These are phyloP conservation scores for Pseudotsuga menziesii DNA, from an alignment of 75 land plant genomes.

Conservation along the genomic window DNA sequence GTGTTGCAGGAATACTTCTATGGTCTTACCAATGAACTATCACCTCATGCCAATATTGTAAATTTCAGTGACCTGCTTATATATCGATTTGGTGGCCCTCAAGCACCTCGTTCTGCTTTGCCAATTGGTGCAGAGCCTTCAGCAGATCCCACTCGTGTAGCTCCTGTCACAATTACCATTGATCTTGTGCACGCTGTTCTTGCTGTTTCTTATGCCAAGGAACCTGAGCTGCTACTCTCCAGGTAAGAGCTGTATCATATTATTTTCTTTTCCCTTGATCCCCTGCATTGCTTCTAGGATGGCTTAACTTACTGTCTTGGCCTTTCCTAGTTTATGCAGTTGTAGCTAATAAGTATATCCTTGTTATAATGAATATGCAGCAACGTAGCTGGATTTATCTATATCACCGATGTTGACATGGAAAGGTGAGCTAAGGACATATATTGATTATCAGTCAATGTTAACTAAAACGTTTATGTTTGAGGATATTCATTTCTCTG, in stretches of 20 bases:
- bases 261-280: not conserved
- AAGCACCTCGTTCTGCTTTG: conserved; percentile 94
- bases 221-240: conserved; percentile 82
- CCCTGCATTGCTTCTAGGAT: not conserved
- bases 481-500: too few species aligned
- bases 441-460: not conserved
- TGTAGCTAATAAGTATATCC: not conserved
- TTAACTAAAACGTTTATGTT: not conserved
- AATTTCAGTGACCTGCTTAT: conserved; percentile 79
- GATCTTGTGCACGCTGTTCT: conserved; percentile 83
- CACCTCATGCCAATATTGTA: conserved; percentile 75
- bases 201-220: conserved; percentile 93
- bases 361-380: conserved; percentile 43
- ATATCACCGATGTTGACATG: conserved; percentile 82
- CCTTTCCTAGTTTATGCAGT: not conserved
- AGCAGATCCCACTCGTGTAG: conserved; percentile 87
- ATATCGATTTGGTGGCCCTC: conserved; percentile 91
- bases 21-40: conserved; percentile 78
- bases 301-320: not conserved
- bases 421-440: conserved; percentile 49
- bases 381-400: conserved; percentile 95
- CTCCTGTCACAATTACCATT: conserved; percentile 58
- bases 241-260: conserved; percentile 43
- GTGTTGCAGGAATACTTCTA: conserved; percentile 89
- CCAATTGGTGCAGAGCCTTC: conserved; percentile 98